Percentiles rank a stretch among this genome's conserved stretches.
These are phyloP conservation scores for Rhodotorula sp. DNA, from an alignment of 1,284 basidiomycete genomes.

Conservation along the genomic window DNA sequence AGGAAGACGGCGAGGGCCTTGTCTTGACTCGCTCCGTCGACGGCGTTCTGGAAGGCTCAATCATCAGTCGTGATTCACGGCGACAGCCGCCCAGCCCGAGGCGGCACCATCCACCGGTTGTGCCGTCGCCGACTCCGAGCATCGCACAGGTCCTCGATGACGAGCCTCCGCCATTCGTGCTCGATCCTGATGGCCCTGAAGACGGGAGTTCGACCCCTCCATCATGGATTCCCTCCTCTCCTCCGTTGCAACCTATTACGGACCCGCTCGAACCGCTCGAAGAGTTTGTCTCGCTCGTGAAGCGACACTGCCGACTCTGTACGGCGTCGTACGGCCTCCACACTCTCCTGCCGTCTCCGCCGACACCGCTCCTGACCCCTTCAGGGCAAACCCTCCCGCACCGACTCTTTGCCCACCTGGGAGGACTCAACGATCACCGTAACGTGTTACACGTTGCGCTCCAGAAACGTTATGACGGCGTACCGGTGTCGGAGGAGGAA, in stretches of 20 bases:
- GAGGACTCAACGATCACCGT: constrained; percentile 24
- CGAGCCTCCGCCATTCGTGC: constrained; percentile 12
- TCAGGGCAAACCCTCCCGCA: constrained; percentile 30
- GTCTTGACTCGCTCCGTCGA: constrained; percentile 25
- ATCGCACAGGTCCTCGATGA: constrained; percentile 6
- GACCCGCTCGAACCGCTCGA: constrained; percentile 2
- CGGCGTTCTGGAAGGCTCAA: constrained; percentile 26
- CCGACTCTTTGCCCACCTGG: constrained; percentile 34
- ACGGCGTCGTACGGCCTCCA: constrained; percentile 39
- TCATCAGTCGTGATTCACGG: constrained; percentile 15
- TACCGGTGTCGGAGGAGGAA: not conserved
- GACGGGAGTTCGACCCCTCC: constrained; percentile 4
- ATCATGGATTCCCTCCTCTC: constrained; percentile 5
- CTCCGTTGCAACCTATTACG: constrained; percentile 15
- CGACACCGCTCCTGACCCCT: constrained; percentile 35
- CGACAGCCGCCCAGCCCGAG: not conserved
- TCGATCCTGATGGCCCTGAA: constrained; percentile 11
- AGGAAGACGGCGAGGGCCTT: constrained; percentile 28
- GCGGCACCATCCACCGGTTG: not conserved
- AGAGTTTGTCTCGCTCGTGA: constrained; percentile 17
- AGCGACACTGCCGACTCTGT: constrained; percentile 29
- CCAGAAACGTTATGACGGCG: constrained; percentile 19
- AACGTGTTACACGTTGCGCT: constrained; percentile 39
- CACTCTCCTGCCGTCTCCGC: constrained; percentile 26
- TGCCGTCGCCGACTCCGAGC: not conserved